phyloP scores from a whole-genome alignment of 768 basidiomycete genomes.

The Kwoniella sp. region DNA sequence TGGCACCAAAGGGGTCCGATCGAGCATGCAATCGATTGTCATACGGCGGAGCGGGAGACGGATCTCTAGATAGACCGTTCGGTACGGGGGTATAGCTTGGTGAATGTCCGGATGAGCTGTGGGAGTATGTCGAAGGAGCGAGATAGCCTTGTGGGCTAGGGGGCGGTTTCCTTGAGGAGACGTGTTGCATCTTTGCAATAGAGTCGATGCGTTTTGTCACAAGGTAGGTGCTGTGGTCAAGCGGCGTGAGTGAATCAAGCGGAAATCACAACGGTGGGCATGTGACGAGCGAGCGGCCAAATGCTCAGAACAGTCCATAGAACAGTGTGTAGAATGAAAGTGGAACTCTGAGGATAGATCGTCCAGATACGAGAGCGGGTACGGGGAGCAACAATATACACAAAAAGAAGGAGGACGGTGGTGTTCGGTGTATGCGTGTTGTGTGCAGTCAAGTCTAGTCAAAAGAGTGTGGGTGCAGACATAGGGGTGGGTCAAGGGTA shows the following conservation, averaged over 20 bases:
- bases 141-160: slow-evolving; percentile 16
- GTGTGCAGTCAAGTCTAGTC: neutral
- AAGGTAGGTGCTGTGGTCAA: neutral
- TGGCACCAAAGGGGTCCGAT: slow-evolving; percentile 14
- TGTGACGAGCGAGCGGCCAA: neutral
- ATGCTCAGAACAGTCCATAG: neutral
- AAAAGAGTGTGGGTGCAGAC: neutral
- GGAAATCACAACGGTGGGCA: neutral
- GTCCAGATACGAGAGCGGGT: neutral
- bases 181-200: slow-evolving; percentile 10
- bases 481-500: no score
- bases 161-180: slow-evolving; percentile 26
- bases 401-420: neutral
- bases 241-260: neutral
- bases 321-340: no score
- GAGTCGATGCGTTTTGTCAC: neutral
- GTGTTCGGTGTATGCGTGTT: neutral
- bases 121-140: slow-evolving; percentile 6
- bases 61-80: slow-evolving; percentile 5
- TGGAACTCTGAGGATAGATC: neutral
- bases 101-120: slow-evolving; percentile 2
- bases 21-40: neutral
- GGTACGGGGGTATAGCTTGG: neutral
- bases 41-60: slow-evolving; percentile 32
- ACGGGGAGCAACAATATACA: neutral